Conservation (phyloP, 164 flowering plant genomes). For the Piper betle region DNA sequence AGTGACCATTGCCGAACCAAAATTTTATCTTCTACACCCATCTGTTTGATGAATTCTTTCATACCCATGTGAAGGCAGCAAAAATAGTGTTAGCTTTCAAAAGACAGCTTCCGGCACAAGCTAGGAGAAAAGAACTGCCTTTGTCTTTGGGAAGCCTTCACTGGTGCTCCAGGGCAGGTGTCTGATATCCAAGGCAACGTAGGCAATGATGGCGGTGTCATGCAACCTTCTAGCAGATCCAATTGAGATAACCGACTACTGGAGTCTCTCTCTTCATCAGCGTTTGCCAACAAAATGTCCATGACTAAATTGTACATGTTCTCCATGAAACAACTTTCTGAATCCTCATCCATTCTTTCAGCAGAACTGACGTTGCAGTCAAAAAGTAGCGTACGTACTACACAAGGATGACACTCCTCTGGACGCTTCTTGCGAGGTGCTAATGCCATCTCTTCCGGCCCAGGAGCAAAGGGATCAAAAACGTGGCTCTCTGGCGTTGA, state of each 20-base stretch:
- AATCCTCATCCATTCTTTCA: constrained; percentile 4
- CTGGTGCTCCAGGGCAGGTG: constrained; percentile 61
- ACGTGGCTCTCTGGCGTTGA: constrained; percentile 36
- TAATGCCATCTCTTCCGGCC: constrained; percentile 34
- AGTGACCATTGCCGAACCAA: no score
- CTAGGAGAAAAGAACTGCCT: constrained; percentile 18
- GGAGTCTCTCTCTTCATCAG: constrained; percentile 20
- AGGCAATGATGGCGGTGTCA: constrained; percentile 27
- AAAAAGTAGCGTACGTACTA: constrained; percentile 31
- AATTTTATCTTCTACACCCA: background rate
- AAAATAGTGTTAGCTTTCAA: constrained; percentile 5
- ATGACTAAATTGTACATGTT: constrained; percentile 28
- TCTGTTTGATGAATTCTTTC: background rate
- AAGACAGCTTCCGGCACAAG: constrained; percentile 61
- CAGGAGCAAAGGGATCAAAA: constrained; percentile 72
- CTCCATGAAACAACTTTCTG: constrained; percentile 35
- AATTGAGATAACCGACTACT: constrained; percentile 7
- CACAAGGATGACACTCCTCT: constrained; percentile 11
- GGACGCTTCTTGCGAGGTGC: constrained; percentile 39
- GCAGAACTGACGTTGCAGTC: constrained; percentile 3
- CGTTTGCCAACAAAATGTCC: constrained; percentile 29
- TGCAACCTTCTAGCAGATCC: constrained; percentile 13
- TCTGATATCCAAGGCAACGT: constrained; percentile 32
- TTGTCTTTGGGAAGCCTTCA: constrained; percentile 20
- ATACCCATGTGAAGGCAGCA: background rate